Base-by-base conservation (phyloP, 1,139 yeast genomes). In the Zygosaccharomyces pseudobailii region DNA sequence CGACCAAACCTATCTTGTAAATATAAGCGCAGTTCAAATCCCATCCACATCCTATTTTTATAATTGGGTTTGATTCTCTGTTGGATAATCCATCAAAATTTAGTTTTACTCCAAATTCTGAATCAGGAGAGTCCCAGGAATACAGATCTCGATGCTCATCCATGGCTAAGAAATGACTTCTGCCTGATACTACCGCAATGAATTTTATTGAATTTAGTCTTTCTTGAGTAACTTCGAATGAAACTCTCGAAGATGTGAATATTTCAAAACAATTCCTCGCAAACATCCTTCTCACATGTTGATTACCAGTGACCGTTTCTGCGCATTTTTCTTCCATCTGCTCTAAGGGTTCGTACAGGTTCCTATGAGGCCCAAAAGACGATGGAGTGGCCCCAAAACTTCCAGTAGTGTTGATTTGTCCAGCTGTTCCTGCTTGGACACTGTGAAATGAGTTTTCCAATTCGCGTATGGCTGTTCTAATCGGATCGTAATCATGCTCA, bases 31-130 rank as follows among this genome's bases (percentile, higher is more conserved):
- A 78, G 43, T 80, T 77, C 20, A 76, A 67, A 48, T 78, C 74
- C 94, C 94, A 86, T 0, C 94, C 95, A 24, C 88, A 84, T 20
- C 73, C 71, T 8, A 82, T 74, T 56, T 76, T 79, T 37, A 69
- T 54, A 4, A 80, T 70, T 6, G 67, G 66, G 43, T 64, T 57
- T 1, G 61, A 58, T 4, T 46, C 48, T 9, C 47, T 50, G 2
- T 45, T 8, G 5, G 61, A 62, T 22, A 62, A 31, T 3, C 56
- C 61, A 3, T 56, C 51, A 52, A 85, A 80, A 5, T 49, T 59
- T 33, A 84, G 53, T 40, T 63, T 65, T 2, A 80, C 73, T 0
- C 88, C 92, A 38, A 58, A 62, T 25, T 68, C 64, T 6, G 70
- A 66, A 5, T 68, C 67, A 0, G 62, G 55, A 30, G 72, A 66